Conservation (phyloP, 176 grass and related monocot species). For the Avena atlantica region DNA sequence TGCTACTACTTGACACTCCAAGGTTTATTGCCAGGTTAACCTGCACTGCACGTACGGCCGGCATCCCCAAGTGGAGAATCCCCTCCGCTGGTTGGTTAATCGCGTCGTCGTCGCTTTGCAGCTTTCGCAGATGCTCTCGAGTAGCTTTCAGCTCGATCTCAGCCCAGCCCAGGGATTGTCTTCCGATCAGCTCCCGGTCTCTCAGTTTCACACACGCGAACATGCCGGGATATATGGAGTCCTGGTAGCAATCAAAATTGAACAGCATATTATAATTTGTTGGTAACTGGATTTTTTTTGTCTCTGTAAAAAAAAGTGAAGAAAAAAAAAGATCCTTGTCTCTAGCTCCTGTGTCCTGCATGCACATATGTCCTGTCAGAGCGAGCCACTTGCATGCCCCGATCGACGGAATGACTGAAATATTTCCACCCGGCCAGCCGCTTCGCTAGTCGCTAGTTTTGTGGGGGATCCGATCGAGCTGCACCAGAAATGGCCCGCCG, state of each 20-base stretch:
- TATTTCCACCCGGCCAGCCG: neutral
- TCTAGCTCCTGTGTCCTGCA: neutral
- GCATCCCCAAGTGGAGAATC: neutral
- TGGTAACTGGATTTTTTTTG: no score
- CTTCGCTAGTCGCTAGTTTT: conserved; percentile 7
- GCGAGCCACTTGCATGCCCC: neutral
- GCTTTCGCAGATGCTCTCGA: conserved; percentile 34
- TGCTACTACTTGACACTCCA: neutral
- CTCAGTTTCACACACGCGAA: neutral
- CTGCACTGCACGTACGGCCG: conserved; percentile 9
- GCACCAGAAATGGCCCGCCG: conserved; percentile 41
- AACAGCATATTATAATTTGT: no score
- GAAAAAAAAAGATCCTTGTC: neutral
- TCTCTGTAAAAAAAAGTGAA: neutral
- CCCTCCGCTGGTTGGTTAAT: conserved; percentile 21
- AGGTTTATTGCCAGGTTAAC: neutral
- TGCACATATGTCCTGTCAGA: neutral
- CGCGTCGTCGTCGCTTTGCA: conserved; percentile 21
- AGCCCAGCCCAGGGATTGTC: neutral
- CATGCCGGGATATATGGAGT: conserved; percentile 24
- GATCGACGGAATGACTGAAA: neutral
- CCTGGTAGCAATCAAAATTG: neutral
- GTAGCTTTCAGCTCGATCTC: neutral
- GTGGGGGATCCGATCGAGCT: conserved; percentile 26
- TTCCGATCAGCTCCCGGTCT: neutral